These are phyloP conservation scores for Colletotrichum higginsianum DNA, from an alignment of 2,329 filamentous ascomycete genomes.

Conservation along the genomic window DNA sequence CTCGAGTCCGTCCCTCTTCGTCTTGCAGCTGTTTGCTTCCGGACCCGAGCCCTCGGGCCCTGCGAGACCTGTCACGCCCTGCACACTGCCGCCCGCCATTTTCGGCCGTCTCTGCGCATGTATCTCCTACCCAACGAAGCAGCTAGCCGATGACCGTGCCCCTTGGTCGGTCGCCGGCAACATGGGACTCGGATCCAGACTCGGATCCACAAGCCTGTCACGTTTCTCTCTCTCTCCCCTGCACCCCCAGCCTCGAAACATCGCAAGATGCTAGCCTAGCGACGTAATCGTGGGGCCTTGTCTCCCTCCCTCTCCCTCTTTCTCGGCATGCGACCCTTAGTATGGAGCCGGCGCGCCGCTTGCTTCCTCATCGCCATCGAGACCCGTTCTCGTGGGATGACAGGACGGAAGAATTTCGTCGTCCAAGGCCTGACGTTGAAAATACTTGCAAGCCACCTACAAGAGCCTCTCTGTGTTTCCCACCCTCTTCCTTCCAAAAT, in stretches of 20 bases:
- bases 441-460: slow-evolving; percentile 7
- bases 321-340: neutral
- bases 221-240: neutral
- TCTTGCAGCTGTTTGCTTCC: slow-evolving; percentile 22
- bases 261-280: neutral
- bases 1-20: neutral
- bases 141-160: slow-evolving; percentile 16
- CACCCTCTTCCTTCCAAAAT: neutral
- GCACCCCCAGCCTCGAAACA: neutral
- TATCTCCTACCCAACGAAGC: neutral
- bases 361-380: neutral
- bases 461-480: slow-evolving; percentile 17
- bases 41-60: slow-evolving; percentile 37
- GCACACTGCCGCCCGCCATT: neutral
- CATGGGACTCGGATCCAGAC: slow-evolving; percentile 14
- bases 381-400: neutral
- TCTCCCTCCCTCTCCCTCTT: neutral
- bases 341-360: neutral
- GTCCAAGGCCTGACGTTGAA: slow-evolving; percentile 21
- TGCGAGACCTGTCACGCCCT: slow-evolving; percentile 11
- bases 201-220: slow-evolving; percentile 3
- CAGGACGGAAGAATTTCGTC: slow-evolving; percentile 21
- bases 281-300: neutral
- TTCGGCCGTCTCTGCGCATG: neutral
- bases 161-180: slow-evolving; percentile 16